A percentile compares a stretch with the other conserved stretches of the same genome.
phyloP scores from a whole-genome alignment of 176 grass and related monocot species.

The Eremochloa ophiuroides region DNA sequence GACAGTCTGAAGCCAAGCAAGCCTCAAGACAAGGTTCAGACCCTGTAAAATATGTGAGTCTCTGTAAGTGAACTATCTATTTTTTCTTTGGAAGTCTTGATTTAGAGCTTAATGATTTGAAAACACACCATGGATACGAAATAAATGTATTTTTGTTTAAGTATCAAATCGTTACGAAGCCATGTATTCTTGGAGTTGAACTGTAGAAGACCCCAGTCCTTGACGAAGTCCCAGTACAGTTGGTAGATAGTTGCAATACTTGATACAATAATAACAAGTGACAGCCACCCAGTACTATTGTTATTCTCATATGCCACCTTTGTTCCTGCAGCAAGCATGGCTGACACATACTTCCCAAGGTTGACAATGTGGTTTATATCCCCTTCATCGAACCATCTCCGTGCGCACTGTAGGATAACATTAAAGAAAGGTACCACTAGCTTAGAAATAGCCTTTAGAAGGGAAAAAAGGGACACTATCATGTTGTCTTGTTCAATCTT shows the following conservation, averaged over 20 bases:
- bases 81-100: background rate
- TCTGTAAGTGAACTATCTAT: slow-evolving; percentile 37
- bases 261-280: slow-evolving; percentile 66
- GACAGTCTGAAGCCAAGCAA: slow-evolving; percentile 98
- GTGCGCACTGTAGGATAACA: slow-evolving; percentile 63
- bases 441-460: slow-evolving; percentile 13
- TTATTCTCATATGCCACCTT: slow-evolving; percentile 93
- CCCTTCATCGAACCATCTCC: slow-evolving; percentile 99
- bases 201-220: slow-evolving; percentile 92
- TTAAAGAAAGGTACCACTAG: slow-evolving; percentile 4
- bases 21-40: slow-evolving; percentile 84
- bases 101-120: slow-evolving; percentile 14
- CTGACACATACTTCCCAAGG: slow-evolving; percentile 95
- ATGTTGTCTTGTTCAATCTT: background rate
- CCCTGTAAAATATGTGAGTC: slow-evolving; percentile 50
- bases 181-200: slow-evolving; percentile 77
- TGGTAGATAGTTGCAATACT: slow-evolving; percentile 87
- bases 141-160: slow-evolving; percentile 85
- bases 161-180: slow-evolving; percentile 87
- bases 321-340: slow-evolving; percentile 84
- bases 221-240: slow-evolving; percentile 99
- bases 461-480: background rate
- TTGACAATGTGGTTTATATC: slow-evolving; percentile 82
- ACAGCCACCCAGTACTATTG: slow-evolving; percentile 57
- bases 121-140: slow-evolving; percentile 87